Evolutionary conservation across 2,329 filamentous ascomycete genomes (phyloP).

Genomic region (Cladosporium sp.): DNA sequence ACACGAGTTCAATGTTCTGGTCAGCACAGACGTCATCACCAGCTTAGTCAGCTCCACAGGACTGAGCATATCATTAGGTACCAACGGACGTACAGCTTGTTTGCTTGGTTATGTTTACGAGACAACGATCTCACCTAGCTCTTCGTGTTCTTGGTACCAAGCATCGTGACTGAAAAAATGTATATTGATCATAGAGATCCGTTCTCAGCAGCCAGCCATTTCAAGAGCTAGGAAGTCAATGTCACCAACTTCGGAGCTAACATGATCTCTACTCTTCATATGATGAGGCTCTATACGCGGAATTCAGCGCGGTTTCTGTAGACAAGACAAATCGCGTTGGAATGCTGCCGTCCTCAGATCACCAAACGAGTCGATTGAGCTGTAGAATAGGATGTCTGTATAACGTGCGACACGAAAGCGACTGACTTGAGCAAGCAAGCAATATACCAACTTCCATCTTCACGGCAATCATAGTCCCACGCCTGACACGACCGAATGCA

Average conservation of each 20-base stretch:
- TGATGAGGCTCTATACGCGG: not conserved
- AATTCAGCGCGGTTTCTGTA: not conserved
- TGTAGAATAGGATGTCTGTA: not conserved
- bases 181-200: not conserved
- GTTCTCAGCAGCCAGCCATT: not conserved
- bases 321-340: not conserved
- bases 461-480: not conserved
- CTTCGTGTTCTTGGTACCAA: not conserved
- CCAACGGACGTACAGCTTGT: not conserved
- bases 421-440: not conserved
- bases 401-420: not conserved
- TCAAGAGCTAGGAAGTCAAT: not conserved
- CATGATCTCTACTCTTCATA: not conserved
- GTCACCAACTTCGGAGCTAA: not conserved
- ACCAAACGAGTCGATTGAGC: not conserved
- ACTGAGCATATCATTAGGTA: not conserved
- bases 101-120: not conserved
- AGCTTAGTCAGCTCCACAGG: not conserved
- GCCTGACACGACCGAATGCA: not conserved
- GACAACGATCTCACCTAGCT: not conserved
- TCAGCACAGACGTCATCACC: constrained; percentile 7
- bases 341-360: not conserved
- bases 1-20: not conserved
- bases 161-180: not conserved
- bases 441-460: not conserved